A percentile compares a stretch with the other conserved stretches of the same genome.
Conservation (phyloP, 129 eudicot genomes). For the Helichrysum umbraculigerum region DNA sequence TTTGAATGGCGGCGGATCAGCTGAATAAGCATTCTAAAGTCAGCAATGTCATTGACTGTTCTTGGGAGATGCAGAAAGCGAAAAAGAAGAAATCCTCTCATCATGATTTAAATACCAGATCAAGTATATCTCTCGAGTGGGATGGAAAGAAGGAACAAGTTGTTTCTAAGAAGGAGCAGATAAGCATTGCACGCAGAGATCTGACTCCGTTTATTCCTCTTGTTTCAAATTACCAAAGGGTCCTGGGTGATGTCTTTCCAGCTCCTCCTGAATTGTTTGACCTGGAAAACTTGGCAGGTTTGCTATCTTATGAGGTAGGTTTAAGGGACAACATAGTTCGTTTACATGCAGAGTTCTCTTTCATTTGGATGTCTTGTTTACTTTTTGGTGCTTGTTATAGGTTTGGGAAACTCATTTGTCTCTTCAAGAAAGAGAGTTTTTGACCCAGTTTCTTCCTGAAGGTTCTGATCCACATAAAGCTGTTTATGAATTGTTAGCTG, state of each 20-base stretch:
- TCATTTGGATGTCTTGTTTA: conserved; percentile 18
- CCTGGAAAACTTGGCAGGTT: conserved; percentile 49
- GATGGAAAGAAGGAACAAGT: conserved; percentile 71
- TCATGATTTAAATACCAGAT: conserved; percentile 46
- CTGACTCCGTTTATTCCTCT: conserved; percentile 47
- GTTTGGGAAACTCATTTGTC: conserved; percentile 77
- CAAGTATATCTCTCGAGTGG: conserved; percentile 77
- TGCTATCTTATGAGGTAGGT: conserved; percentile 78
- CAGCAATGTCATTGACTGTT: conserved; percentile 41
- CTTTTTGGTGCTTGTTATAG: conserved; percentile 40
- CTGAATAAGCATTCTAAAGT: conserved; percentile 49
- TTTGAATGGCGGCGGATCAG: conserved; percentile 87
- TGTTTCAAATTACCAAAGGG: conserved; percentile 38
- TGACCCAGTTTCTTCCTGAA: conserved; percentile 77
- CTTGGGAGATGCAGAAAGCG: conserved; percentile 43
- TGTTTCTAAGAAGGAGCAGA: conserved; percentile 82
- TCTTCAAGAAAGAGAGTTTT: conserved; percentile 66
- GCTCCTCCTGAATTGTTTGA: conserved; percentile 73
- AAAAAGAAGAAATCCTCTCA: conserved; percentile 57
- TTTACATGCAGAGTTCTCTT: background rate
- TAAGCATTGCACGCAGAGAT: conserved; percentile 64
- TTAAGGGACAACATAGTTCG: background rate
- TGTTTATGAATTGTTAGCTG: conserved; percentile 65
- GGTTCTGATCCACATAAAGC: conserved; percentile 50
- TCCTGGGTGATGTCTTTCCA: conserved; percentile 67